Conservation (phyloP, 1,284 basidiomycete species). For the Cystobasidiaceae sp. region DNA sequence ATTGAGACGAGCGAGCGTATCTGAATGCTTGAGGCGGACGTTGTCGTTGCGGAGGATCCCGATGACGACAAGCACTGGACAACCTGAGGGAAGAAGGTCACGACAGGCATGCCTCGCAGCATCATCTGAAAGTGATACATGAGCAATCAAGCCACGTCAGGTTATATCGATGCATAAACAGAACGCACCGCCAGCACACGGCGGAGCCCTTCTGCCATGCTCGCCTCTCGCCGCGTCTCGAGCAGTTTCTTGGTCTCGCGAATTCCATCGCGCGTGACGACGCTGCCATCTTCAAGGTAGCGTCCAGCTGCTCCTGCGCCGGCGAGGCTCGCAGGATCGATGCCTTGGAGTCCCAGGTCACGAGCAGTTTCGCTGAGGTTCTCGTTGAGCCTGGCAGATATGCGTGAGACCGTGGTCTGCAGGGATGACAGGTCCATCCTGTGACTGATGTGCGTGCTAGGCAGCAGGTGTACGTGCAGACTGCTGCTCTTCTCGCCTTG, state of each 20-base stretch:
- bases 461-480: no score
- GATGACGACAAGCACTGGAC: constrained; percentile 87
- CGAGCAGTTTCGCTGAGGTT: constrained; percentile 32
- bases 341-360: constrained; percentile 29
- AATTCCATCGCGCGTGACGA: constrained; percentile 41
- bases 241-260: constrained; percentile 76
- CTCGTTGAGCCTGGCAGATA: constrained; percentile 31
- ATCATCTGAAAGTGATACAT: constrained; percentile 59
- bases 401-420: constrained; percentile 22
- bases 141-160: background rate
- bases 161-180: no score
- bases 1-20: constrained; percentile 97
- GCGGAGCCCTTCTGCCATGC: constrained; percentile 90
- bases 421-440: constrained; percentile 23
- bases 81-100: constrained; percentile 86
- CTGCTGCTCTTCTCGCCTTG: background rate
- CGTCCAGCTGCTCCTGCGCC: constrained; percentile 33
- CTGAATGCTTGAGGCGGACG: constrained; percentile 58
- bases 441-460: background rate
- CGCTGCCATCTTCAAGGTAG: constrained; percentile 41
- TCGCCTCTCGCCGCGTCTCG: constrained; percentile 75
- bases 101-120: constrained; percentile 84
- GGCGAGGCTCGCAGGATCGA: constrained; percentile 28
- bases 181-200: constrained; percentile 86
- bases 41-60: constrained; percentile 18